Evolutionary conservation across 257 asterid genomes (phyloP), one percentile per base, ranked within the genome.

Genomic region (Solanum virginianum): DNA sequence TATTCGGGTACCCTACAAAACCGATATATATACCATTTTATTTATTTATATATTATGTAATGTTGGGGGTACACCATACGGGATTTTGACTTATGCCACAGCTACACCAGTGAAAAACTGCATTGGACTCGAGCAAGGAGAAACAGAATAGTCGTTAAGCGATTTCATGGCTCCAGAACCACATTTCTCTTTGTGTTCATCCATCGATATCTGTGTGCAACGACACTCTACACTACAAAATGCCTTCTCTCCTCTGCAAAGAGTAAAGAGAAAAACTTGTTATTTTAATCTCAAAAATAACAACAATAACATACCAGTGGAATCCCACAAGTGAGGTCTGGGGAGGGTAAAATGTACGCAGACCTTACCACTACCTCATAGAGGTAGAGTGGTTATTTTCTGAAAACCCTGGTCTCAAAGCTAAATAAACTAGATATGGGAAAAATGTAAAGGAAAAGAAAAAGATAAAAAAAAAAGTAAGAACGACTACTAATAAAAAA

Each of bases 161-260:
- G 90, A 80, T 24, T 87, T 90, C 88, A 88, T 83, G 16, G 85
- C 87, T 85, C 88, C 89, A 1, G 92, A 85, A 85, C 85, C 87
- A 56, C 91, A 80, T 85, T 84, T 91, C 88, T 90, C 92, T 69
- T 82, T 87, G 87, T 81, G 86, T 85, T 92, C 95, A 32, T 92
- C 95, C 0, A 89, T 85, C 8, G 90, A 84, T 60, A 91, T 92
- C 29, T 92, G 92, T 77, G 87, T 84, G 89, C 54, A 79, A 22
- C 93, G 95, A 70, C 95, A 92, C 83, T 92, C 95, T 53, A 84
- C 86, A 47, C 93, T 91, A 77, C 95, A 92, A 84, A 92, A 92
- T n/a, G 95, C 93, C 81, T 89, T 90, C 60, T 92, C 95, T 79
- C 95, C 93, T 85, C 95, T 91, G 92, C 87, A 86, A 69, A 79